Base-by-base conservation (phyloP, 1,139 yeast species). In the Scheffersomyces segobiensis region DNA sequence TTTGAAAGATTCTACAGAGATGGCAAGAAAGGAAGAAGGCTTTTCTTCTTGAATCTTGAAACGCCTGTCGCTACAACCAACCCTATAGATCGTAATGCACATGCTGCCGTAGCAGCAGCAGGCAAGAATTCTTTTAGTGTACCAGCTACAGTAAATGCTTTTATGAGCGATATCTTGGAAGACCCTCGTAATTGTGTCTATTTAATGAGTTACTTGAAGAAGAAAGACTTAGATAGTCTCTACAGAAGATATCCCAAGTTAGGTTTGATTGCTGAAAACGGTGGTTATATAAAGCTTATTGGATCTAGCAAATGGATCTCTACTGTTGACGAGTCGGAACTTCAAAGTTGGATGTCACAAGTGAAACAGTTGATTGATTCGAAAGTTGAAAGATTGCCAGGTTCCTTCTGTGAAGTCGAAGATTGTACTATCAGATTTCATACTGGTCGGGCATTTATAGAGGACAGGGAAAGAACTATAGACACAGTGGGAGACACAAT, bases 231-330 rank as follows among this genome's bases (percentile, higher is more conserved):
- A 67, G 91, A 89, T 63, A 80, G 90, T 55, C 73, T 87, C 56
- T 93, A 88, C 73, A 80, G 88, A 49, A 83, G 93, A 60, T 82
- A 87, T 14, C 86, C 89, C 1, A 84, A 84, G 51, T 70, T 93
- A 47, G 98, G 98, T 0, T 77, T 93, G 55, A 87, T 93, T 63
- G 97, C 97, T 0, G 98, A 93, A 71, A 88, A 89, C 69, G 98
- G 98, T 49, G 96, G 93, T 1, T 87, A 79, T 63, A 83, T 89
- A 42, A 87, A 84, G 67, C 68, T 88, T 26, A 80, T 85, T 42
- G 82, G 82, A 1, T 72, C 79, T 12, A 77, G 79, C 32, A 75
- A 77, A 18, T 93, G 98, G 98, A 74, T 85, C 47, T 81, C 90
- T 2, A 77, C 91, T 52, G 84, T 85, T 22, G 86, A 87, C 57